Evolutionary conservation across 108 stramenopile genomes (phyloP).

Genomic region (Licmophora abbreviata): DNA sequence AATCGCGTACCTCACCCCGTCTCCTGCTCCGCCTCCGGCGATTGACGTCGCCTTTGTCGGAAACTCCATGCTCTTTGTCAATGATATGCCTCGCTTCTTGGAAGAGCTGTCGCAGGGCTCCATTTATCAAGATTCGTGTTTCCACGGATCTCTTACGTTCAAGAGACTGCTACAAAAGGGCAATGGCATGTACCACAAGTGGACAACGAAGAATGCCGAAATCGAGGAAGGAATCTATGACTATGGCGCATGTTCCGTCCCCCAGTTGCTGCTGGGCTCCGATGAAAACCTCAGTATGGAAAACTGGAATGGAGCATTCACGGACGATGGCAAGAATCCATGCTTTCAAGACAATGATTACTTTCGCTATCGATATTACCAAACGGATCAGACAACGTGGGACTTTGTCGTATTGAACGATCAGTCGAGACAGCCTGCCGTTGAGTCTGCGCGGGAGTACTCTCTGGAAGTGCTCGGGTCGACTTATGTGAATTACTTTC

Average conservation of each 20-base stretch:
- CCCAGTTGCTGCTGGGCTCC: conserved; percentile 32
- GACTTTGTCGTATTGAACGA: conserved; percentile 73
- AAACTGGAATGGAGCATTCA: conserved; percentile 21
- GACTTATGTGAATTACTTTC: conserved; percentile 29
- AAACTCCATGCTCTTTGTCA: conserved; percentile 37
- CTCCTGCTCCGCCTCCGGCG: too few relatives aligned
- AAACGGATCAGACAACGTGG: conserved; percentile 12
- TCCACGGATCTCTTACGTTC: conserved; percentile 18
- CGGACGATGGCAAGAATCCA: conserved; percentile 37
- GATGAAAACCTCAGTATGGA: conserved; percentile 12
- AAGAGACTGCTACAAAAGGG: conserved; percentile 28
- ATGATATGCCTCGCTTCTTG: conserved; percentile 49
- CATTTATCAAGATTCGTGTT: conserved; percentile 37
- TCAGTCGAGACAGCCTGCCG: conserved; percentile 57
- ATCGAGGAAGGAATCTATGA: conserved; percentile 28
- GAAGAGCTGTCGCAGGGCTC: conserved; percentile 13
- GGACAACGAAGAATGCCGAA: conserved; percentile 26
- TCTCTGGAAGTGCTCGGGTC: conserved; percentile 19
- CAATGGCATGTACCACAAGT: conserved; percentile 50
- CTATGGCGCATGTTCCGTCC: conserved; percentile 46
- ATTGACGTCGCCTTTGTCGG: conserved; percentile 47
- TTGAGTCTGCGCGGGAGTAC: conserved; percentile 19
- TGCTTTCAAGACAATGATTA: conserved; percentile 16
- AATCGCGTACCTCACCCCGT: too few relatives aligned
- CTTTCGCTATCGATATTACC: background rate